A percentile compares a stretch with the other conserved stretches of the same genome.
Conservation (phyloP, 352 stramenopile genomes). For the Pythium coloratum region DNA sequence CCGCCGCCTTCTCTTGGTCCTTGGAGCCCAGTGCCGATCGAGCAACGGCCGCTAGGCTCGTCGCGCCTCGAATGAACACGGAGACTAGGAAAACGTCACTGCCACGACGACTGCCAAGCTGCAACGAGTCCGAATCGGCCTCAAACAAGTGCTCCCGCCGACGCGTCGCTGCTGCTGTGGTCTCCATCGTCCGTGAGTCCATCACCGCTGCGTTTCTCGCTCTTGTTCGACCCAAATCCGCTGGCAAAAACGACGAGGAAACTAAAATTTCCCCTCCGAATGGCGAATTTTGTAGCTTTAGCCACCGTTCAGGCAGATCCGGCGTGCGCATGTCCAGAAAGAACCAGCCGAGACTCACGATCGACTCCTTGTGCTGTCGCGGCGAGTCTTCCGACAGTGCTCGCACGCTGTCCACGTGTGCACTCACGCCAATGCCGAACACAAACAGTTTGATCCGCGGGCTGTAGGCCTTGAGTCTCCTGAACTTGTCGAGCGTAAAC, state of each 20-base stretch:
- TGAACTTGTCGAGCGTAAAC: conserved; percentile 60
- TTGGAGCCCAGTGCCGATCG: conserved; percentile 20
- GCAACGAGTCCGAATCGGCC: conserved; percentile 45
- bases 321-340: conserved; percentile 81
- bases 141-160: background rate
- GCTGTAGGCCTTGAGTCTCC: conserved; percentile 60
- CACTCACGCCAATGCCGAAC: conserved; percentile 50
- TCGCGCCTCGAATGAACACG: conserved; percentile 45
- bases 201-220: background rate
- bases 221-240: conserved; percentile 8
- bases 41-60: conserved; percentile 38
- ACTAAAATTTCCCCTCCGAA: conserved; percentile 74
- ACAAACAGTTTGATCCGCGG: conserved; percentile 74
- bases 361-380: conserved; percentile 21
- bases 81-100: conserved; percentile 67
- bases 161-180: background rate
- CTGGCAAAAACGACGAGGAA: conserved; percentile 38
- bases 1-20: conserved; percentile 10
- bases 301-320: conserved; percentile 63
- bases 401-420: conserved; percentile 19
- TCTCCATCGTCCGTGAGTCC: background rate
- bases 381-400: conserved; percentile 24
- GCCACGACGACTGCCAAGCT: conserved; percentile 40
- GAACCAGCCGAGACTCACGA: conserved; percentile 79
- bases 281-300: conserved; percentile 71